Conservation (phyloP, 2,329 filamentous ascomycete genomes). For the Colletotrichum tabaci region DNA sequence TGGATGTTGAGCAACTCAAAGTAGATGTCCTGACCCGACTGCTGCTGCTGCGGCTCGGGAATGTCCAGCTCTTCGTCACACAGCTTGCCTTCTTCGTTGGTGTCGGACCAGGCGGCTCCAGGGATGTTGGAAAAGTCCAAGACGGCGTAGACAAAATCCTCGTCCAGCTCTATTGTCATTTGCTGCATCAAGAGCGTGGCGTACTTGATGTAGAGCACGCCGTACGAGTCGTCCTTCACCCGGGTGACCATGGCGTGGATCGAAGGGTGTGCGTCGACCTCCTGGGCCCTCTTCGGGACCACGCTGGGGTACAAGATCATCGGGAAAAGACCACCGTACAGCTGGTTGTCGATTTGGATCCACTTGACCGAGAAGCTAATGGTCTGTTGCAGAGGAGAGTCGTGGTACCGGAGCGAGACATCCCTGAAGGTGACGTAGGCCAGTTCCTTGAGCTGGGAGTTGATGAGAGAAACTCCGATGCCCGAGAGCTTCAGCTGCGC, state of each 20-base stretch:
- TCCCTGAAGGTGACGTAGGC: slow-evolving; percentile 95
- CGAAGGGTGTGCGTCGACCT: slow-evolving; percentile 96
- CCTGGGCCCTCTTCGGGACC: slow-evolving; percentile 95
- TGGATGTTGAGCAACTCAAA: slow-evolving; percentile 98
- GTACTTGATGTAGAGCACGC: slow-evolving; percentile 98
- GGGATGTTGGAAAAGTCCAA: slow-evolving; percentile 95
- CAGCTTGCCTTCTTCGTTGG: slow-evolving; percentile 83
- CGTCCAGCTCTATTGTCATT: slow-evolving; percentile 97
- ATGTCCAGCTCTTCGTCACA: slow-evolving; percentile 93
- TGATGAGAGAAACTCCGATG: slow-evolving; percentile 93
- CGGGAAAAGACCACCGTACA: slow-evolving; percentile 98
- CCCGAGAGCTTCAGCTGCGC: slow-evolving; percentile 91
- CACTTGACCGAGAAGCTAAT: slow-evolving; percentile 93
- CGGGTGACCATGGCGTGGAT: slow-evolving; percentile 92
- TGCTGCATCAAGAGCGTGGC: slow-evolving; percentile 94
- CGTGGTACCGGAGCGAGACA: slow-evolving; percentile 90
- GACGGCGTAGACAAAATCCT: slow-evolving; percentile 97
- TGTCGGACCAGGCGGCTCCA: slow-evolving; percentile 87
- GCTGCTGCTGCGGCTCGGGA: slow-evolving; percentile 88
- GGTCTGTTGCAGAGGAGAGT: slow-evolving; percentile 95
- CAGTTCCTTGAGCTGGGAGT: slow-evolving; percentile 90
- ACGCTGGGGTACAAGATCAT: slow-evolving; percentile 98
- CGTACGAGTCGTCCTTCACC: slow-evolving; percentile 98
- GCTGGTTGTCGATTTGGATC: slow-evolving; percentile 99
- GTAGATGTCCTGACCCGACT: slow-evolving; percentile 94